Percentiles rank a stretch among this genome's conserved stretches.
Conservation (phyloP, 148 eudicot genomes). For the Amaranthus hypochondriacus region DNA sequence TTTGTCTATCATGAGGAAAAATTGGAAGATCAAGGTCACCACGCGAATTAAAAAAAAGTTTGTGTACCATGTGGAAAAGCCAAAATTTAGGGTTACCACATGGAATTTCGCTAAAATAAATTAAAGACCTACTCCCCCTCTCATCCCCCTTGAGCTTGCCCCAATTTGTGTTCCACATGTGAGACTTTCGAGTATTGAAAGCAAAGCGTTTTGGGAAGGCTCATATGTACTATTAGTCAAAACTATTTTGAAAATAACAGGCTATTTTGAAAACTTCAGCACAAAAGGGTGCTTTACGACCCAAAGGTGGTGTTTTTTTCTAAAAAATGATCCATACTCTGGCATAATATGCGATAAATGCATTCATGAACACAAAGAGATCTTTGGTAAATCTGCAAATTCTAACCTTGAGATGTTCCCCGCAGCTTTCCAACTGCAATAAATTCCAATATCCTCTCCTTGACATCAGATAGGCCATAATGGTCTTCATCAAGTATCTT, state of each 20-base stretch:
- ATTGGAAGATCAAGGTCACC: too few relatives aligned
- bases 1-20: too few relatives aligned
- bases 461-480: constrained; percentile 93
- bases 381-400: neutral
- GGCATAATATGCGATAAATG: neutral
- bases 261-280: neutral
- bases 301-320: neutral
- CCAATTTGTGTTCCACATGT: too few relatives aligned
- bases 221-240: neutral
- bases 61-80: too few relatives aligned
- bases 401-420: constrained; percentile 89
- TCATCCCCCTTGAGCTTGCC: too few relatives aligned
- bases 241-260: neutral
- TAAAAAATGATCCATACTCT: neutral
- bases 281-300: neutral
- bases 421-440: constrained; percentile 97
- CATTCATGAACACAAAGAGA: neutral
- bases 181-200: too few relatives aligned
- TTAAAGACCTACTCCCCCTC: too few relatives aligned
- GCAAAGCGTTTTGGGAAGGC: neutral
- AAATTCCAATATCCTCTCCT: constrained; percentile 94
- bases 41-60: too few relatives aligned
- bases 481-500: constrained; percentile 93
- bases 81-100: too few relatives aligned
- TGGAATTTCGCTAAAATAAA: too few relatives aligned